Percentiles rank a stretch among this genome's conserved stretches.
Conservation (phyloP, 2,329 filamentous ascomycete genomes). For the Metarhizium anisopliae region DNA sequence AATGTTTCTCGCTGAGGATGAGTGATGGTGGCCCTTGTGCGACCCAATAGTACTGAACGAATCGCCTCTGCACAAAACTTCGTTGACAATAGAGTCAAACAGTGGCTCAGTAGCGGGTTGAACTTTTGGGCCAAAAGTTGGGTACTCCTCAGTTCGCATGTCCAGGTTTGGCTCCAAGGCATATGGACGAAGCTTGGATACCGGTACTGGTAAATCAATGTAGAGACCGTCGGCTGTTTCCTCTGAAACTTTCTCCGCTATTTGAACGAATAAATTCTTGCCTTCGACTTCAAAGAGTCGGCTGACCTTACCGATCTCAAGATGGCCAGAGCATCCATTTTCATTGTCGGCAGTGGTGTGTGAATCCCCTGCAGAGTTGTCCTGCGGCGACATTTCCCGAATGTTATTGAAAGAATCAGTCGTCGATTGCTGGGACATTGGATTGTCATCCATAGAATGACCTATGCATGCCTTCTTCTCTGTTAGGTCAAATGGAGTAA, state of each 20-base stretch:
- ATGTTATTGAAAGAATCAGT: not conserved
- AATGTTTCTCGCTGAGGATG: not conserved
- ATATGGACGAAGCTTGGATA: conserved; percentile 15
- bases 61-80: not conserved
- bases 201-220: conserved; percentile 3
- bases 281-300: not conserved
- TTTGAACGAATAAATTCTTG: not conserved
- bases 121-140: not conserved
- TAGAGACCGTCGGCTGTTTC: too few relatives aligned
- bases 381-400: not conserved
- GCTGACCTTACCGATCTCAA: not conserved
- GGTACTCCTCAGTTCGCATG: not conserved
- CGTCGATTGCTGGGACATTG: conserved; percentile 8
- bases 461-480: not conserved
- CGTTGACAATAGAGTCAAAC: not conserved
- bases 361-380: not conserved
- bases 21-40: conserved; percentile 1
- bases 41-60: not conserved
- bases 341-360: not conserved
- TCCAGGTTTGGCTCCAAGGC: conserved; percentile 4
- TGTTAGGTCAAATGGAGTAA: conserved; percentile 8
- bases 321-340: not conserved
- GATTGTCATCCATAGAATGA: not conserved
- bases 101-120: not conserved
- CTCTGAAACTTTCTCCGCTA: not conserved